A percentile compares a stretch with the other conserved stretches of the same genome.
phyloP scores from a whole-genome alignment of 371 early-diverging fungal species.

The Zopfochytrium polystomum region DNA sequence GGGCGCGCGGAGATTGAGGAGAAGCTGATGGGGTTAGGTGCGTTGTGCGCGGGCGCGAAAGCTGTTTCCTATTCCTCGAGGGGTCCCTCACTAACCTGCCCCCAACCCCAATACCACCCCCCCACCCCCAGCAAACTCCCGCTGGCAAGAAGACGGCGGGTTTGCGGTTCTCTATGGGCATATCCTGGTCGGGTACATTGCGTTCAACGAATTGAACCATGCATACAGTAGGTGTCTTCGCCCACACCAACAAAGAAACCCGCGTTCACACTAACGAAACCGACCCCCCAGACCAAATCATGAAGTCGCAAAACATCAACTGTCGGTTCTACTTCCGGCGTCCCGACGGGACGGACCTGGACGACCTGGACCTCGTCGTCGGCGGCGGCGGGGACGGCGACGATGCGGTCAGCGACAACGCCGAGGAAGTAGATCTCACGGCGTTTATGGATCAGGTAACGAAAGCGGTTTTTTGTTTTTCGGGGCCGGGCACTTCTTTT shows the following conservation, averaged over 20 bases:
- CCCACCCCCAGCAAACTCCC: no score
- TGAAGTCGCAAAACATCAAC: no score
- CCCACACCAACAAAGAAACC: neutral
- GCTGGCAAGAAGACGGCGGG: conserved; percentile 68
- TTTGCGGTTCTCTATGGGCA: conserved; percentile 82
- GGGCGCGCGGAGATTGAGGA: conserved; percentile 25
- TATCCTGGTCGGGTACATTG: conserved; percentile 80
- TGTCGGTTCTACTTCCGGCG: no score
- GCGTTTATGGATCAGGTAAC: conserved; percentile 74
- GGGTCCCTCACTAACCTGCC: no score
- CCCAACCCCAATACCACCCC: no score
- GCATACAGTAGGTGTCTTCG: conserved; percentile 47
- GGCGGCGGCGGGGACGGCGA: no score
- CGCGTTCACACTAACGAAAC: no score
- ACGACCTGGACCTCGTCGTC: no score
- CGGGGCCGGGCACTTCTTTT: no score
- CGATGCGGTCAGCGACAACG: conserved; percentile 44
- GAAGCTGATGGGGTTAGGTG: conserved; percentile 38
- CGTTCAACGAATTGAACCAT: conserved; percentile 75
- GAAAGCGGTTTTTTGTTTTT: no score
- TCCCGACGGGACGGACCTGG: neutral
- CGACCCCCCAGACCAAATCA: no score
- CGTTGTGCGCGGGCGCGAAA: neutral
- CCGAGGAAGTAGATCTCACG: conserved; percentile 35
- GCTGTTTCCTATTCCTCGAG: no score